Evolutionary conservation across 495 filamentous ascomycete species (phyloP).

Genomic region (Neurospora sp.): DNA sequence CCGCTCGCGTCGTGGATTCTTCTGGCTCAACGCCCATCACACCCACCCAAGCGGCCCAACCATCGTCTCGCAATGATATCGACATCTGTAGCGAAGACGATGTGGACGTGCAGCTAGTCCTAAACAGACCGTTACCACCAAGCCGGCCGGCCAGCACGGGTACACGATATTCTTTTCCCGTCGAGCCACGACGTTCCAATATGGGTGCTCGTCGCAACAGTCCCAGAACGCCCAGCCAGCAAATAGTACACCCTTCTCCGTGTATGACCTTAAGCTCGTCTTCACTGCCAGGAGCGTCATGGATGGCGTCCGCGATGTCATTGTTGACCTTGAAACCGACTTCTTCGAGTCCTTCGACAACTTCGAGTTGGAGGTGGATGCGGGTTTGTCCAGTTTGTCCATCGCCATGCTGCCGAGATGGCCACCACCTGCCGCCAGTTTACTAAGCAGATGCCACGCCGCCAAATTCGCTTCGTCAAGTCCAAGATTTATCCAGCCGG

Average conservation of each 20-base stretch:
- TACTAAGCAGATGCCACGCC: background rate
- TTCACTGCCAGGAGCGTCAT: too few species aligned
- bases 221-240: too few species aligned
- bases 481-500: background rate
- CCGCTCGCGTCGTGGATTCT: background rate
- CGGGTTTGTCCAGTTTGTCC: background rate
- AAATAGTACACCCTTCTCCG: too few species aligned
- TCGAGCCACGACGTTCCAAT: too few species aligned
- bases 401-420: background rate
- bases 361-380: background rate
- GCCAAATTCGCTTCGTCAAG: background rate
- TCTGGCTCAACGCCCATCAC: background rate
- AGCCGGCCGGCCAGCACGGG: background rate
- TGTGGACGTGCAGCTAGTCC: too few species aligned
- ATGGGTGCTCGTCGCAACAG: too few species aligned
- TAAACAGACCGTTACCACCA: background rate
- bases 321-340: too few species aligned
- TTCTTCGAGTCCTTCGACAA: too few species aligned
- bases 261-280: too few species aligned
- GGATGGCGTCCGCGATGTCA: too few species aligned
- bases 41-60: background rate
- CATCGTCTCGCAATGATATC: background rate
- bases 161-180: background rate
- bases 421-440: background rate
- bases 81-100: too few species aligned